These are phyloP conservation scores for Houttuynia cordata DNA, from an alignment of 164 flowering plant species.

Conservation along the genomic window DNA sequence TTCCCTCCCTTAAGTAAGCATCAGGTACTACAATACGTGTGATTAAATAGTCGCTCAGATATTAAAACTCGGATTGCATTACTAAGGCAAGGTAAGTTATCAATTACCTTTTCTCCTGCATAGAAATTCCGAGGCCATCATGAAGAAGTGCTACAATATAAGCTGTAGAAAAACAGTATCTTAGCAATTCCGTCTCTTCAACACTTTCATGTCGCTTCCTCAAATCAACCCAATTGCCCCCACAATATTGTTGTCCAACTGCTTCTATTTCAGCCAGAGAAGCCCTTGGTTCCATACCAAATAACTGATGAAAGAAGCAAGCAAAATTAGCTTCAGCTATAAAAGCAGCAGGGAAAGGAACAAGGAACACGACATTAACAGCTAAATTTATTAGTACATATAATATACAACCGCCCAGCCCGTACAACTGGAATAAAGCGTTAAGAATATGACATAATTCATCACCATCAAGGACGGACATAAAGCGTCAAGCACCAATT, in stretches of 20 bases:
- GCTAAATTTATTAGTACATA: too few species aligned
- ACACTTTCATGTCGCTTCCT: slow-evolving; percentile 16
- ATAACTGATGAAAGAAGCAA: slow-evolving; percentile 16
- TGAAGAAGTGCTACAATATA: slow-evolving; percentile 36
- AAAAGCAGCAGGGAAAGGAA: not conserved
- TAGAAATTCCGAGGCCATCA: slow-evolving; percentile 30
- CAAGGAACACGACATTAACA: too few species aligned
- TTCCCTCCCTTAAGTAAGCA: too few species aligned
- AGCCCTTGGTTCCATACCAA: slow-evolving; percentile 33
- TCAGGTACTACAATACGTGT: too few species aligned
- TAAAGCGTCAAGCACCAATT: too few species aligned
- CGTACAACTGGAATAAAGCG: too few species aligned
- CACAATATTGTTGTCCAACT: slow-evolving; percentile 37
- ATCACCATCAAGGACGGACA: too few species aligned
- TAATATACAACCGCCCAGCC: too few species aligned
- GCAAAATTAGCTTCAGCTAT: not conserved
- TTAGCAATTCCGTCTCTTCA: slow-evolving; percentile 26
- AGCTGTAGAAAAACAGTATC: slow-evolving; percentile 50
- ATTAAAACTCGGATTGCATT: too few species aligned
- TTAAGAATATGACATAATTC: too few species aligned
- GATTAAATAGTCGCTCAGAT: too few species aligned
- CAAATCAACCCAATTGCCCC: slow-evolving; percentile 29
- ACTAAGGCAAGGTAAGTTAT: too few species aligned
- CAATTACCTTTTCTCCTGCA: slow-evolving; percentile 29
- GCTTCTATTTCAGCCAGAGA: slow-evolving; percentile 28